Base-by-base conservation (phyloP, 2,329 filamentous ascomycete species). In the Parascedosporium putredinis region DNA sequence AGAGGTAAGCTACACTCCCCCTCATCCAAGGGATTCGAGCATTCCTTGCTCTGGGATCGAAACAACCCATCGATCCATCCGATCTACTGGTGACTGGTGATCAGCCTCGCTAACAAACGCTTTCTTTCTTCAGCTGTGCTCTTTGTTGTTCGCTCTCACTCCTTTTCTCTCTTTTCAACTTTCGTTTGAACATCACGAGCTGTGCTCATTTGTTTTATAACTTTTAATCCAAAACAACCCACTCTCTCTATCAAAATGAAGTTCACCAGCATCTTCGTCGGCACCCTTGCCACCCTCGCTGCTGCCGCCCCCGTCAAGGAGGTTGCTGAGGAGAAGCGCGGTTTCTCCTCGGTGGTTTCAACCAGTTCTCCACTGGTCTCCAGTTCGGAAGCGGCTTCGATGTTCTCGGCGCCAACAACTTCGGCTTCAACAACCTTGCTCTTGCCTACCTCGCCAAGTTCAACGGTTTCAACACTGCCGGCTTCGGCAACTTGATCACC, bases 121-220 rank as follows among this genome's bases (percentile, higher is more conserved):
- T 6, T n/a, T n/a, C n/a, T n/a, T n/a, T 49, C 50, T 50, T 53
- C 54, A 73, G 71, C 70, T 73, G 70, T 71, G 70, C 70, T 73
- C 71, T 60, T 64, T 67, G 64, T 64, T 67, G 64, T 70, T 69
- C 62, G 53, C 60, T 68, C 40, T 67, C 65, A 64, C 58, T 70
- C 49, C 52, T 59, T 71, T 71, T 29, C 42, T n/a, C n/a, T n/a
- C n/a, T n/a, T 60, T 51, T 55, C 56, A 55, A 56, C 61, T 56
- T 58, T 58, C 56, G 53, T 12, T 58, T 65, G 62, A 64, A 70
- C 64, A 67, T 62, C 56, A 47, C 54, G 56, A 70, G 70, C 70
- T 72, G 69, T 69, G 69, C 70, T 72, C 64, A 55, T 63, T 65
- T 53, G 18, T 46, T 45, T 52, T 50, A 44, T 45, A 36, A 55